These are phyloP conservation scores for Dipodascus albidus DNA, from an alignment of 805 yeast species.

Conservation along the genomic window DNA sequence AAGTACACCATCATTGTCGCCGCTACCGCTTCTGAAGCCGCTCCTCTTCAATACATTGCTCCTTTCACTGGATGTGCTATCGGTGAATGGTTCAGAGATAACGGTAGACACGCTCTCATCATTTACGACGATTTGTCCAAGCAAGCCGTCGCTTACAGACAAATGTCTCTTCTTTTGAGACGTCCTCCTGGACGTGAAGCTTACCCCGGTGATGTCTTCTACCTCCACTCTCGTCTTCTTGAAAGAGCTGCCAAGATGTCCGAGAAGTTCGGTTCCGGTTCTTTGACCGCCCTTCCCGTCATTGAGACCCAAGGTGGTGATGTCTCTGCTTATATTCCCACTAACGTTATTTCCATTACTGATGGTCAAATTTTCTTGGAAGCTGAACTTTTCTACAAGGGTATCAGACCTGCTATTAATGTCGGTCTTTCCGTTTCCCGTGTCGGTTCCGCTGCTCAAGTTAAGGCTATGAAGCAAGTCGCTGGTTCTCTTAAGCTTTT, in stretches of 20 bases:
- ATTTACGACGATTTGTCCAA: conserved; percentile 96
- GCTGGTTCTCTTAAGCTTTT: conserved; percentile 99
- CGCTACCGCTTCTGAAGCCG: conserved; percentile 99
- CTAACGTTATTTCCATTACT: conserved; percentile 94
- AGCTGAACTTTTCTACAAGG: conserved; percentile 99
- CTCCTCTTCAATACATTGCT: conserved; percentile 99
- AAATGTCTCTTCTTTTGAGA: conserved; percentile 92
- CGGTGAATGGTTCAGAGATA: conserved; percentile 99
- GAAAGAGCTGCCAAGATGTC: conserved; percentile 98
- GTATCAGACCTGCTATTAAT: conserved; percentile 99
- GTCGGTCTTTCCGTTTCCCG: conserved; percentile 99
- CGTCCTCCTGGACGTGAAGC: conserved; percentile 97
- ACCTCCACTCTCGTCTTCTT: conserved; percentile 87
- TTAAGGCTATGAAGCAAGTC: conserved; percentile 99
- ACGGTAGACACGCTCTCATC: conserved; percentile 94
- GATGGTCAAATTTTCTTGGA: conserved; percentile 98
- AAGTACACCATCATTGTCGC: conserved; percentile 97
- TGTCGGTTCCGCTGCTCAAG: conserved; percentile 99
- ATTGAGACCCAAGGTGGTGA: conserved; percentile 99
- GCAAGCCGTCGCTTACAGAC: conserved; percentile 99
- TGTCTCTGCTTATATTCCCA: conserved; percentile 95
- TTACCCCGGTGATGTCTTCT: conserved; percentile 94
- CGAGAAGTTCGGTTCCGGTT: conserved; percentile 81
- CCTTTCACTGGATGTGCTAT: conserved; percentile 99
- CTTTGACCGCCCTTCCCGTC: conserved; percentile 91